These are phyloP conservation scores for Aureococcus anophagefferens DNA, from an alignment of 108 stramenopile species.

Conservation along the genomic window DNA sequence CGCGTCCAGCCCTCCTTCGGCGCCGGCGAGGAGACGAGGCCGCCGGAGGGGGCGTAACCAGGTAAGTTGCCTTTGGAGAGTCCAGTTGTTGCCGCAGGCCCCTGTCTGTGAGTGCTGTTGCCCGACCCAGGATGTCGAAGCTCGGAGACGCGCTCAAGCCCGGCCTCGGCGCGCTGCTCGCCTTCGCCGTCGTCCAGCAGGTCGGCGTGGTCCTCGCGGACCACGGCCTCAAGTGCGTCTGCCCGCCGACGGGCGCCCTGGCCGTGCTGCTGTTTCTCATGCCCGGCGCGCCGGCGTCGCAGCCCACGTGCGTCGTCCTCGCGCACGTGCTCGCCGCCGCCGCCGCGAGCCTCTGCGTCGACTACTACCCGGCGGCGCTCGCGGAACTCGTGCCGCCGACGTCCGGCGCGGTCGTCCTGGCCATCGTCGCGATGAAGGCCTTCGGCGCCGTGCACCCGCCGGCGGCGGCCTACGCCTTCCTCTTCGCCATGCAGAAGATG, in stretches of 20 bases:
- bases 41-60: too few relatives aligned
- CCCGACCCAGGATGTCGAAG: too few relatives aligned
- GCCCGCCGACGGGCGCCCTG: conserved; percentile 17
- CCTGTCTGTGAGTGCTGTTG: too few relatives aligned
- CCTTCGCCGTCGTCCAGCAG: too few relatives aligned
- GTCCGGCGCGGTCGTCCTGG: neutral
- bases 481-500: conserved; percentile 17
- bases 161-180: too few relatives aligned
- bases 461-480: conserved; percentile 20
- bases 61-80: too few relatives aligned
- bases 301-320: conserved; percentile 15
- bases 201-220: too few relatives aligned
- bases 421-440: conserved; percentile 11
- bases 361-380: conserved; percentile 4
- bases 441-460: conserved; percentile 16
- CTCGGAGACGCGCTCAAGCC: too few relatives aligned
- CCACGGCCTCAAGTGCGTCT: conserved; percentile 7
- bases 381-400: neutral
- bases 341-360: neutral
- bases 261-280: conserved; percentile 15
- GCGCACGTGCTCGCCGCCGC: conserved; percentile 10
- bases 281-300: conserved; percentile 18
- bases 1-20: too few relatives aligned
- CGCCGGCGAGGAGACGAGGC: too few relatives aligned
- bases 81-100: too few relatives aligned